Percentiles rank a stretch among this genome's conserved stretches.
phyloP scores from a whole-genome alignment of 2,329 filamentous ascomycete genomes.

The Epichloe gansuensis region DNA sequence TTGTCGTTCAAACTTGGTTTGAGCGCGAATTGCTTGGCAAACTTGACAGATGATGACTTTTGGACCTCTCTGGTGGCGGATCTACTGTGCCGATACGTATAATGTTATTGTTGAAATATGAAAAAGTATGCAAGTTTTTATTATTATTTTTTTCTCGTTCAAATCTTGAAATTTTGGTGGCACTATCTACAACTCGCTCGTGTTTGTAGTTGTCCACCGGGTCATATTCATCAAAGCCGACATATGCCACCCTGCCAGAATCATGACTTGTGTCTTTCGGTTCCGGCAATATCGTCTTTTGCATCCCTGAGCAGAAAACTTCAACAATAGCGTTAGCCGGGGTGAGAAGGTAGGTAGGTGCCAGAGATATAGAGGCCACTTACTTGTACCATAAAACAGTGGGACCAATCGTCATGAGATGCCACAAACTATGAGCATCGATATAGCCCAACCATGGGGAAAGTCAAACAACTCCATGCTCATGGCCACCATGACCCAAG shows the following conservation, averaged over 20 bases:
- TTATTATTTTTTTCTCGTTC: background rate
- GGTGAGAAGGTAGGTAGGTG: background rate
- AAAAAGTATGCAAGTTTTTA: background rate
- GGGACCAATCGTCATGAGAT: constrained; percentile 81
- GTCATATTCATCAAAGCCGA: no score
- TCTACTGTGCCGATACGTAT: background rate
- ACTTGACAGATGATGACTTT: constrained; percentile 41
- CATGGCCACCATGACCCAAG: constrained; percentile 88
- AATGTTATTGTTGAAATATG: no score
- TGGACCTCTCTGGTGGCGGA: constrained; percentile 19
- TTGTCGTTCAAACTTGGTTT: background rate
- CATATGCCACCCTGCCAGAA: background rate
- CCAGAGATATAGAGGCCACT: constrained; percentile 27
- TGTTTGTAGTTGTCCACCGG: no score
- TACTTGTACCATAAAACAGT: constrained; percentile 91
- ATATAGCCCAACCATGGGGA: constrained; percentile 70
- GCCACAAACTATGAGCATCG: constrained; percentile 94
- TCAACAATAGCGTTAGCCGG: constrained; percentile 7
- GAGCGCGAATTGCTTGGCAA: background rate
- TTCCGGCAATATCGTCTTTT: constrained; percentile 63
- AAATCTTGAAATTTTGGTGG: no score
- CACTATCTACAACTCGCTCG: no score
- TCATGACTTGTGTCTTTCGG: constrained; percentile 54
- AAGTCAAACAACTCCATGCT: constrained; percentile 93
- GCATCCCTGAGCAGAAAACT: constrained; percentile 84